phyloP scores from a whole-genome alignment of 441 rosid species.

The Gossypium schwendimanii region DNA sequence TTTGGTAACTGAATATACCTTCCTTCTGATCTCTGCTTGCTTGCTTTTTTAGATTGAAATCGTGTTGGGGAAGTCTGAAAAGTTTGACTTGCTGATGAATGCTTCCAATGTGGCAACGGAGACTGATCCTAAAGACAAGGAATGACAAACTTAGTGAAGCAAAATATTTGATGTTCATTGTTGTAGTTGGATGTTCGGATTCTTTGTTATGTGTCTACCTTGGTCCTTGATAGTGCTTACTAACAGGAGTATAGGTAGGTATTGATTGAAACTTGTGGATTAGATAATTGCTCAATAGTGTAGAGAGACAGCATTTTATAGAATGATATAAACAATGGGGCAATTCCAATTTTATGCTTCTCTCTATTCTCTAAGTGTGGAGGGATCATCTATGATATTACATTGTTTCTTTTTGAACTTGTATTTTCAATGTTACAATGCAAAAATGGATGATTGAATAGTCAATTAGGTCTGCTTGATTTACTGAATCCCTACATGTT shows the following conservation, averaged over 20 bases:
- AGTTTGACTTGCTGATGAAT: slow-evolving; percentile 51
- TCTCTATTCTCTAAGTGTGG: neutral
- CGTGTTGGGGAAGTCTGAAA: slow-evolving; percentile 66
- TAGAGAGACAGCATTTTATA: neutral
- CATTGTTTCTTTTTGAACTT: neutral
- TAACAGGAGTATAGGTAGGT: neutral
- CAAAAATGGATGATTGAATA: slow-evolving; percentile 13
- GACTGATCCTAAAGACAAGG: slow-evolving; percentile 32
- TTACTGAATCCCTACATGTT: no score
- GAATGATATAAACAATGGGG: neutral
- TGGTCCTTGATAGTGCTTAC: slow-evolving; percentile 4
- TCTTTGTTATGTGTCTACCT: slow-evolving; percentile 7
- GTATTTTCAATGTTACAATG: slow-evolving; percentile 13
- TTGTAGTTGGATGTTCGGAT: slow-evolving; percentile 21
- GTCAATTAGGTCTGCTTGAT: neutral
- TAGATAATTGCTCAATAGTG: neutral
- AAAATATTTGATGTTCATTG: slow-evolving; percentile 7
- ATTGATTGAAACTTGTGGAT: neutral
- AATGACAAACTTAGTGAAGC: slow-evolving; percentile 10
- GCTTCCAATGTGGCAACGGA: slow-evolving; percentile 32
- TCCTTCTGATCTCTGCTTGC: neutral
- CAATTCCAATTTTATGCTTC: neutral
- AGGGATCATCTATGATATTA: neutral
- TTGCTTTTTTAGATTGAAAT: slow-evolving; percentile 47
- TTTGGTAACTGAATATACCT: neutral